Conservation (phyloP, 148 eudicot species). For the Beta vulgaris region DNA sequence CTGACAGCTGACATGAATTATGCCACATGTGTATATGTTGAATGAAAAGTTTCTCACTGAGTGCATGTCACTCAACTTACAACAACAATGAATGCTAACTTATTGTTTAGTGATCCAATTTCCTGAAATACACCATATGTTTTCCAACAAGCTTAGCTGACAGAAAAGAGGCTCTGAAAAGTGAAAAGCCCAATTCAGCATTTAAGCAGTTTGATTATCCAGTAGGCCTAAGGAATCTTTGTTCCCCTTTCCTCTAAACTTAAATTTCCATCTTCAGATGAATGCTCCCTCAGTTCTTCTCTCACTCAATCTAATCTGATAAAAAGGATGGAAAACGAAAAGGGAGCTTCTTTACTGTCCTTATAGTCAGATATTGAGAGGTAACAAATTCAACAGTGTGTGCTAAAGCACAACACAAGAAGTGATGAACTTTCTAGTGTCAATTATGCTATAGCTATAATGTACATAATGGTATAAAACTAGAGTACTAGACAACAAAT, state of each 20-base stretch:
- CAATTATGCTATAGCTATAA: not conserved
- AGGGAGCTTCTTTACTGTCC: too few species aligned
- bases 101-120: not conserved
- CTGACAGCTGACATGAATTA: not conserved
- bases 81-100: not conserved
- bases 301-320: not conserved
- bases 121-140: not conserved
- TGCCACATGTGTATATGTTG: not conserved
- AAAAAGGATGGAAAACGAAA: not conserved
- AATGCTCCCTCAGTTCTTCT: not conserved
- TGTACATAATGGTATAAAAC: not conserved
- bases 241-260: not conserved
- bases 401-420: not conserved
- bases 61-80: not conserved
- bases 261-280: not conserved
- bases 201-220: not conserved
- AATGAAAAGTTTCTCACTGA: not conserved
- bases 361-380: not conserved
- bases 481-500: not conserved
- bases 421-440: not conserved
- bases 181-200: not conserved
- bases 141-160: constrained; percentile 2
- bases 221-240: not conserved
- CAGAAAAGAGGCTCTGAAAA: not conserved
- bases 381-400: not conserved